phyloP scores from a whole-genome alignment of 164 flowering plant species.

The Magnolia officinalis region DNA sequence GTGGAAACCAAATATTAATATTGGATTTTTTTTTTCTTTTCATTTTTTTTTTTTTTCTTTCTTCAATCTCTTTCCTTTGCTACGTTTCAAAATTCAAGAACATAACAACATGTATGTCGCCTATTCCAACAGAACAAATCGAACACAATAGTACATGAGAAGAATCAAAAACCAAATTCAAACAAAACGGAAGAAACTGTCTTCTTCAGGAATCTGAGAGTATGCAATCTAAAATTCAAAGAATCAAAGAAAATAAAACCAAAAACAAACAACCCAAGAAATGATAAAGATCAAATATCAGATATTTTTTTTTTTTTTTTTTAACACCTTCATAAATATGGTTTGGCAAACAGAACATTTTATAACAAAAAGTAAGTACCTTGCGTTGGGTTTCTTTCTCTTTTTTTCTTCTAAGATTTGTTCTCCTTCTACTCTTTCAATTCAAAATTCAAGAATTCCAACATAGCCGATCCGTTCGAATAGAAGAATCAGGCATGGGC shows the following conservation, averaged over 20 bases:
- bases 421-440: neutral
- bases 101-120: neutral
- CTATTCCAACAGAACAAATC: neutral
- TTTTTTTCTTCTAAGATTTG: neutral
- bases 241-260: neutral
- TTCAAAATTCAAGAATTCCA: conserved; percentile 21
- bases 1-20: too few species aligned
- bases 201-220: neutral
- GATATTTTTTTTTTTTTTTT: neutral
- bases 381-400: conserved; percentile 2
- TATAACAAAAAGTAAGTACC: conserved; percentile 6
- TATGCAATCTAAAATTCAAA: neutral
- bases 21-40: too few species aligned
- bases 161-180: neutral
- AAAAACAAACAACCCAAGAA: neutral
- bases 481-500: conserved; percentile 27
- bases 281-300: neutral
- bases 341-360: neutral
- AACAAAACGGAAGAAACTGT: neutral
- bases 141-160: neutral
- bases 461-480: neutral
- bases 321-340: too few species aligned
- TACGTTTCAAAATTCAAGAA: neutral
- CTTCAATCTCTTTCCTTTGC: neutral
- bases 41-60: neutral